These are phyloP conservation scores for Orbilia javanica DNA, from an alignment of 2,329 filamentous ascomycete genomes.

Conservation along the genomic window DNA sequence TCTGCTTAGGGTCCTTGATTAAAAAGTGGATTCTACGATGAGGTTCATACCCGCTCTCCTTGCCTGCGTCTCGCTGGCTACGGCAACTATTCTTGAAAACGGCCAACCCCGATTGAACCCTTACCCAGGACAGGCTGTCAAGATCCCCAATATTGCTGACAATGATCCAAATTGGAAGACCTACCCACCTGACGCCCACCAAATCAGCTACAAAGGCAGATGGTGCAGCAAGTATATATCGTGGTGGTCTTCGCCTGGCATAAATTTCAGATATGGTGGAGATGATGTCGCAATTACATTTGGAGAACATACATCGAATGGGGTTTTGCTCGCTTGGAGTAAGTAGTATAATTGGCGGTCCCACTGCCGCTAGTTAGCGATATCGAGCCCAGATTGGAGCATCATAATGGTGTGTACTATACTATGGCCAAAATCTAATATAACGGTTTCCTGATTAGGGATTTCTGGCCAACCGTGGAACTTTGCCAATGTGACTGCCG, in stretches of 20 bases:
- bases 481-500: slow-evolving; percentile 73
- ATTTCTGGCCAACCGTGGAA: slow-evolving; percentile 71
- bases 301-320: slow-evolving; percentile 43
- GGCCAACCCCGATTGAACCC: slow-evolving; percentile 46
- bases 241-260: slow-evolving; percentile 73
- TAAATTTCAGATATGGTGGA: slow-evolving; percentile 72
- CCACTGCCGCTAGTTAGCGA: not conserved
- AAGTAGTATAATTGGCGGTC: too few relatives aligned
- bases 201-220: slow-evolving; percentile 74
- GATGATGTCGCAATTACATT: slow-evolving; percentile 64
- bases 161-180: slow-evolving; percentile 66
- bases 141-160: slow-evolving; percentile 30
- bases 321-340: slow-evolving; percentile 69
- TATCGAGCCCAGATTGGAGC: not conserved
- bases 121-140: slow-evolving; percentile 48
- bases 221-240: slow-evolving; percentile 74
- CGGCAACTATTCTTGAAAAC: slow-evolving; percentile 48
- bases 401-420: not conserved
- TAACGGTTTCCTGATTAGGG: slow-evolving; percentile 64
- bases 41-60: slow-evolving; percentile 26
- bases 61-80: slow-evolving; percentile 30
- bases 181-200: slow-evolving; percentile 69
- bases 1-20: not conserved
- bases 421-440: not conserved
- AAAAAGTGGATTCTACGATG: slow-evolving; percentile 8